Base-by-base conservation (phyloP, 139 green algal genomes). In the Desmodesmus armatus region DNA sequence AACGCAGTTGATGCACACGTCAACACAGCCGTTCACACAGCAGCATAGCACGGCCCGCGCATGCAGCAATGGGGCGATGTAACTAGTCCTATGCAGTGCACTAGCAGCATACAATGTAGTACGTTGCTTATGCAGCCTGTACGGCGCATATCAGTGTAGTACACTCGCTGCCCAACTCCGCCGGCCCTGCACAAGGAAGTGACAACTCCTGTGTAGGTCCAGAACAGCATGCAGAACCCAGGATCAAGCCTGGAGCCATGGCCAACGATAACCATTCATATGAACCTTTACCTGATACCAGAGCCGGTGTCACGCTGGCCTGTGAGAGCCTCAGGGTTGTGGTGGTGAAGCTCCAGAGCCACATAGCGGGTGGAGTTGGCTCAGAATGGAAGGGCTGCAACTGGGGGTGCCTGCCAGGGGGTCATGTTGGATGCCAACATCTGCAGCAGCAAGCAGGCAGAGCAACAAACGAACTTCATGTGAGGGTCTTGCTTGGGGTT, bases 311-410 rank as follows among this genome's bases (percentile, higher is more conserved):
- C 82, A 15, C 39, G 63, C 29, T 51, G 39, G n/a, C 74, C 71
- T 39, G 53, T n/a, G 6, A 73, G 9, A 5, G 40, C 53, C 40
- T 72, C 69, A 27, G 74, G 82, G 82, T 87, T 87, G 82, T 87
- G 82, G 82, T 87, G 83, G 58, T 87, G 82, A 40, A 87, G 79
- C 71, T 87, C 82, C 25, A 87, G 62, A 29, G 63, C 41, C 51
- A 87, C 44, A 5, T 51, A 73, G 31, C 60, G 71, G 58, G 27
- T 44, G 58, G 7, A 9, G 7, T 29, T 11, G 5, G 62, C 77
- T 62, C 78, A 62, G 41, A 84, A 67, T 29, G 78, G 78, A 15
- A 84, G 78, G 40, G 29, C 78, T 1, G 66, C 67, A 33, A 19
- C 43, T 33, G 40, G 13, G 0, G 66, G 80, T 11, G 71, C 65